These are phyloP conservation scores for Tolypocladium album DNA, from an alignment of 2,329 filamentous ascomycete species.

Conservation along the genomic window DNA sequence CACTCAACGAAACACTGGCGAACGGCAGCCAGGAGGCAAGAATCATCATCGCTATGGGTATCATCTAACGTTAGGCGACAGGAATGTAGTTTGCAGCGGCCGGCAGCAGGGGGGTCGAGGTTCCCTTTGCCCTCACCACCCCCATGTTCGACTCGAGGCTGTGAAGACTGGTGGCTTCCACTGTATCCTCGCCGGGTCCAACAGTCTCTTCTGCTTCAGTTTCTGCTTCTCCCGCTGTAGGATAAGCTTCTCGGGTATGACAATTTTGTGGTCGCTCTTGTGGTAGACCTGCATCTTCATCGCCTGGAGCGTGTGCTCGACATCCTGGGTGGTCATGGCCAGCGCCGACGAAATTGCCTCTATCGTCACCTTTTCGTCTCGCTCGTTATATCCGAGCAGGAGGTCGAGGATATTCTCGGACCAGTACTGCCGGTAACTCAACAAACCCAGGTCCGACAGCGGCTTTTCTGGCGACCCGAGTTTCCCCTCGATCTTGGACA, in stretches of 20 bases:
- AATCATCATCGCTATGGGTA: neutral
- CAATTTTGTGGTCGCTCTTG: constrained; percentile 93
- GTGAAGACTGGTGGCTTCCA: constrained; percentile 97
- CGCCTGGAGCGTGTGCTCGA: constrained; percentile 88
- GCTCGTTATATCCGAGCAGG: constrained; percentile 61
- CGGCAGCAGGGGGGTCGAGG: neutral
- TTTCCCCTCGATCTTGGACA: constrained; percentile 90
- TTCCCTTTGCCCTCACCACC: constrained; percentile 43
- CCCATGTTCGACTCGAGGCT: constrained; percentile 85
- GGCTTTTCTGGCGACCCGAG: constrained; percentile 95
- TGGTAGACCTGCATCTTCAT: constrained; percentile 93
- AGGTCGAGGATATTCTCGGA: constrained; percentile 87
- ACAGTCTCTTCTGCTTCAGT: constrained; percentile 62
- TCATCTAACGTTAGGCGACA: neutral
- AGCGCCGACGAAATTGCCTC: constrained; percentile 70
- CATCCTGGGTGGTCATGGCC: constrained; percentile 95
- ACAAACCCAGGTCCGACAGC: constrained; percentile 80
- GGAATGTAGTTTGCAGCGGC: neutral
- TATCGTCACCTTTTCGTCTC: constrained; percentile 66
- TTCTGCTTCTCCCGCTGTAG: constrained; percentile 72
- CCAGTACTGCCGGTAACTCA: constrained; percentile 97
- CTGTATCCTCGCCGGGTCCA: constrained; percentile 69
- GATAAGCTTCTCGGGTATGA: constrained; percentile 76
- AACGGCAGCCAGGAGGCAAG: neutral
- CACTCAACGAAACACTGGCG: neutral